phyloP scores from a whole-genome alignment of 495 filamentous ascomycete species.

The Mycothermus thermophilus region DNA sequence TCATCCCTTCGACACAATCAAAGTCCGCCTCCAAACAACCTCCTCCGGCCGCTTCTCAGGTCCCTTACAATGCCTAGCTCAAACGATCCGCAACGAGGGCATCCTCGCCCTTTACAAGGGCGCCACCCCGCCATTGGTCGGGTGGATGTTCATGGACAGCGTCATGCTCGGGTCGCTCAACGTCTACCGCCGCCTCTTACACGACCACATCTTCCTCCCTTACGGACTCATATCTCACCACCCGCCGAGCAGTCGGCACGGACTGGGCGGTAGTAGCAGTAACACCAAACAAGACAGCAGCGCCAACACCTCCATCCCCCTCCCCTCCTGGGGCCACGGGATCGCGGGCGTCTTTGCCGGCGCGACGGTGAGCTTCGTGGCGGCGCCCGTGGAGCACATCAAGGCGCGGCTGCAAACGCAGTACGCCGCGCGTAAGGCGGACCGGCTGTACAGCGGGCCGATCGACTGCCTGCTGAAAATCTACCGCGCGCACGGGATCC shows the following conservation, averaged over 20 bases:
- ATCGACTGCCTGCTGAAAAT: conserved; percentile 70
- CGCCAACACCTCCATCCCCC: conserved; percentile 17
- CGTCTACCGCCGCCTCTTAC: conserved; percentile 69
- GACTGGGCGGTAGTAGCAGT: too few relatives aligned
- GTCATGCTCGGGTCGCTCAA: conserved; percentile 88
- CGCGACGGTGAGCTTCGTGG: conserved; percentile 79
- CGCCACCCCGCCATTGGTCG: conserved; percentile 76
- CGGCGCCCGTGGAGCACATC: conserved; percentile 87
- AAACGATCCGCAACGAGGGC: conserved; percentile 70
- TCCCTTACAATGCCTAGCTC: conserved; percentile 71
- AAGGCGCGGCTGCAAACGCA: conserved; percentile 91
- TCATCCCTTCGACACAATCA: conserved; percentile 81
- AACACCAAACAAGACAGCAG: not conserved
- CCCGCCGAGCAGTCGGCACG: too few relatives aligned
- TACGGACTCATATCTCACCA: conserved; percentile 24
- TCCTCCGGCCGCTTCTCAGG: conserved; percentile 62
- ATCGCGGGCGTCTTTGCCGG: conserved; percentile 80
- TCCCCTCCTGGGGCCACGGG: conserved; percentile 70
- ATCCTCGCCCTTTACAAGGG: conserved; percentile 75
- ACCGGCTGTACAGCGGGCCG: conserved; percentile 71
- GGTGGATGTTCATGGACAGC: conserved; percentile 98
- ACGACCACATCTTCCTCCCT: conserved; percentile 61
- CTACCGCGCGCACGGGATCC: conserved; percentile 50
- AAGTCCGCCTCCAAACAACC: conserved; percentile 90
- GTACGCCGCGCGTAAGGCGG: conserved; percentile 59